Evolutionary conservation across 2,329 filamentous ascomycete species (phyloP).

Genomic region (Ceratocystiopsis brevicomis): DNA sequence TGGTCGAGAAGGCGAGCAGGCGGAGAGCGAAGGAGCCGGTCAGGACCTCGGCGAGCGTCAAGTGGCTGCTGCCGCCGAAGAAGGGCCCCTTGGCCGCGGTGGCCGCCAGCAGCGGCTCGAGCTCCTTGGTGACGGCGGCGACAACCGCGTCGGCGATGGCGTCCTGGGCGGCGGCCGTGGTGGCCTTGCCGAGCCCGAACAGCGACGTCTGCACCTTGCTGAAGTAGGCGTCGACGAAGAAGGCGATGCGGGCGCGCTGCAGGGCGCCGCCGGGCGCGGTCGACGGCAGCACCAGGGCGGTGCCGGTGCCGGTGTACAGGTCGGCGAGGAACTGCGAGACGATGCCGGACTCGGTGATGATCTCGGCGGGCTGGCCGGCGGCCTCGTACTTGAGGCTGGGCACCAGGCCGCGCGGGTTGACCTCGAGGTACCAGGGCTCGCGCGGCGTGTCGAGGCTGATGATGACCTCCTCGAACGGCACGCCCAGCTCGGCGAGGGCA

Average conservation of each 20-base stretch:
- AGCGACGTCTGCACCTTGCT: conserved; percentile 24
- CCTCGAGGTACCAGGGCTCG: conserved; percentile 51
- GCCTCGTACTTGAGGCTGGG: conserved; percentile 48
- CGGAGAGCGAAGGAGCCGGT: conserved; percentile 50
- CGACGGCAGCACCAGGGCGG: conserved; percentile 34
- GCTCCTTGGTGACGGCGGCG: conserved; percentile 42
- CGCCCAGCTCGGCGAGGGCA: conserved; percentile 42
- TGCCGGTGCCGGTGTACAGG: conserved; percentile 33
- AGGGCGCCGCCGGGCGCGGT: conserved; percentile 35
- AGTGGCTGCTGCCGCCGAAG: conserved; percentile 41
- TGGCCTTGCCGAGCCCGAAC: conserved; percentile 25
- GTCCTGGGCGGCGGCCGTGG: conserved; percentile 30
- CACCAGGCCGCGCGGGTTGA: conserved; percentile 66
- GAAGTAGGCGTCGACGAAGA: conserved; percentile 32
- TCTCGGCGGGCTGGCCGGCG: conserved; percentile 19
- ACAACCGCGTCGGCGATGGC: conserved; percentile 31
- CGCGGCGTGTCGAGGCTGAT: conserved; percentile 54
- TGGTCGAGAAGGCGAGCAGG: conserved; percentile 32
- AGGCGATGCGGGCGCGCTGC: conserved; percentile 44
- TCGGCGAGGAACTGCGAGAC: conserved; percentile 57
- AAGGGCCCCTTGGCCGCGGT: conserved; percentile 23
- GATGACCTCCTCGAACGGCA: conserved; percentile 50
- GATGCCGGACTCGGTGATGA: conserved; percentile 55
- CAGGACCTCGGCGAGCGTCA: conserved; percentile 59
- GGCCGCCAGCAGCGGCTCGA: conserved; percentile 48